These are phyloP conservation scores for Chytriomyces confervae DNA, from an alignment of 192 early-diverging fungal genomes.

Conservation along the genomic window DNA sequence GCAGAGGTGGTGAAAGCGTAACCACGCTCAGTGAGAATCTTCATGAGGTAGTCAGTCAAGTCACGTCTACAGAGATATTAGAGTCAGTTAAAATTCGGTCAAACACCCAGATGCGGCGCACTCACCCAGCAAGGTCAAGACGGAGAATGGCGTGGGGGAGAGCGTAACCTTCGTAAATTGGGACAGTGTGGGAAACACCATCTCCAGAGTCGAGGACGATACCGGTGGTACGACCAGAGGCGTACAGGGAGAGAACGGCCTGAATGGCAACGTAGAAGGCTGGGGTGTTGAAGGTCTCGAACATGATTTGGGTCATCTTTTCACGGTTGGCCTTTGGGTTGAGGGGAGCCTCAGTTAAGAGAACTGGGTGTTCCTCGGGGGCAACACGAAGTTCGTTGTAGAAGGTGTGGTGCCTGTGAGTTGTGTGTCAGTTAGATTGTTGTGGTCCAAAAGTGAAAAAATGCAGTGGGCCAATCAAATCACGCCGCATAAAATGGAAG, in stretches of 20 bases:
- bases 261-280: slow-evolving; percentile 98
- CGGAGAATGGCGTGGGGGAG: slow-evolving; percentile 95
- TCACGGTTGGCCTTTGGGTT: slow-evolving; percentile 99
- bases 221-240: slow-evolving; percentile 97
- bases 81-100: background rate
- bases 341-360: slow-evolving; percentile 95
- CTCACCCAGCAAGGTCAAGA: slow-evolving; percentile 88
- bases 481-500: background rate
- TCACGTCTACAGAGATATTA: slow-evolving; percentile 63
- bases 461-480: background rate
- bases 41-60: slow-evolving; percentile 93
- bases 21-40: slow-evolving; percentile 93
- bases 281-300: slow-evolving; percentile 96
- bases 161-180: slow-evolving; percentile 97
- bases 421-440: background rate
- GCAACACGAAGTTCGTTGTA: slow-evolving; percentile 98
- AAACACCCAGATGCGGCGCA: background rate
- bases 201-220: slow-evolving; percentile 98
- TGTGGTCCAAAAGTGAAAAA: background rate
- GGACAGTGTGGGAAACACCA: slow-evolving; percentile 97
- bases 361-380: slow-evolving; percentile 97
- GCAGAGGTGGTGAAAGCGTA: slow-evolving; percentile 95
- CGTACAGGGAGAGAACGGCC: slow-evolving; percentile 95
- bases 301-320: slow-evolving; percentile 99
- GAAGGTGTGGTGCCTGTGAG: slow-evolving; percentile 88